Conservation (phyloP, 2,329 filamentous ascomycete genomes). For the Nigrospora oryzae region DNA sequence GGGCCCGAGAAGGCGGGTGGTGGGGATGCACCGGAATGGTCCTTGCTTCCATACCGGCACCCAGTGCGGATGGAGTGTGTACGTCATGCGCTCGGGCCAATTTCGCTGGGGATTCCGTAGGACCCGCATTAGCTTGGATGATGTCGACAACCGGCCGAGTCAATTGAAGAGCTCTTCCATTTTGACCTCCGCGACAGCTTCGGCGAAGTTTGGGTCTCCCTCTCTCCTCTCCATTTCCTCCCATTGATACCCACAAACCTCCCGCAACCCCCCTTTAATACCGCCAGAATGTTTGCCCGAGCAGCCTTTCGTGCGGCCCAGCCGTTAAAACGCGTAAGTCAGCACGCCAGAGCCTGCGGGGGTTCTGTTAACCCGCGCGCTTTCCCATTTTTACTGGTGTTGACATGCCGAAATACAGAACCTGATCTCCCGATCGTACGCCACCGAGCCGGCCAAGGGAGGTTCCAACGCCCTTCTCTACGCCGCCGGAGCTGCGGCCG, state of each 20-base stretch:
- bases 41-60: no score
- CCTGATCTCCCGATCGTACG: constrained; percentile 44
- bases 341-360: constrained; percentile 13
- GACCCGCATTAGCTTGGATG: no score
- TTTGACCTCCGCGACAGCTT: no score
- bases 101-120: neutral
- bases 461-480: constrained; percentile 53
- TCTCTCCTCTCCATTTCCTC: no score
- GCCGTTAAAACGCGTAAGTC: constrained; percentile 47
- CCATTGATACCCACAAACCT: neutral
- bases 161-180: no score
- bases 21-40: no score
- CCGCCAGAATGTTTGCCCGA: constrained; percentile 47
- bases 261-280: neutral
- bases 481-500: constrained; percentile 47
- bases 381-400: constrained; percentile 5
- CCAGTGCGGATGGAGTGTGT: neutral
- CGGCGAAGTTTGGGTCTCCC: no score
- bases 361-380: constrained; percentile 7
- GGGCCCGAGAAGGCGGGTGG: no score
- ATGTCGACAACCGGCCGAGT: no score
- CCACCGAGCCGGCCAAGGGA: constrained; percentile 52
- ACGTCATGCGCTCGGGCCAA: constrained; percentile 6
- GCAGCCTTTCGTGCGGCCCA: constrained; percentile 44
- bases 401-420: constrained; percentile 11